phyloP scores from a whole-genome alignment of 176 grass and related monocot species.

The Chloris gayana region DNA sequence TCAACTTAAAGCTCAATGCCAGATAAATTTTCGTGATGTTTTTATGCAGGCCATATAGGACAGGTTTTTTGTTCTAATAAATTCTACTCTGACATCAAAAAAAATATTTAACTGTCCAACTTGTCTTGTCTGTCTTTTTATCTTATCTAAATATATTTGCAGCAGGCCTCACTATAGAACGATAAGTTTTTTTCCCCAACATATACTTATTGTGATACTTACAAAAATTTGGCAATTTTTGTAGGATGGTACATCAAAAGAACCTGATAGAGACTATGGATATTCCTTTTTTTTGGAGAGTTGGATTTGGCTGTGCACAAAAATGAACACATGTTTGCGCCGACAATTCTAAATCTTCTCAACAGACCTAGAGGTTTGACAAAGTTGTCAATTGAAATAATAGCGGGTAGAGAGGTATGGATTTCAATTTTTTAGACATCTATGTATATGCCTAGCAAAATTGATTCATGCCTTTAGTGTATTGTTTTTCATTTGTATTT shows the following conservation, averaged over 20 bases:
- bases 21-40: too few relatives aligned
- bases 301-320: neutral
- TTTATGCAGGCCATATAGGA: too few relatives aligned
- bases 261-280: neutral
- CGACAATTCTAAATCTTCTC: constrained; percentile 1
- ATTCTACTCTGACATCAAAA: neutral
- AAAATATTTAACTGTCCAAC: neutral
- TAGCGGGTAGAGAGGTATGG: neutral
- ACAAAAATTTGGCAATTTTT: neutral
- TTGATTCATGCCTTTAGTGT: too few relatives aligned
- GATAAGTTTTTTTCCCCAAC: too few relatives aligned
- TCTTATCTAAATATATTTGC: too few relatives aligned
- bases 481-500: too few relatives aligned
- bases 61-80: too few relatives aligned
- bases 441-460: too few relatives aligned
- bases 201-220: neutral
- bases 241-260: neutral
- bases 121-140: neutral
- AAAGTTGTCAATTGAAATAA: neutral
- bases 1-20: too few relatives aligned
- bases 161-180: too few relatives aligned
- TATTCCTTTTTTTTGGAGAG: neutral
- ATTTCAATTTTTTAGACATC: too few relatives aligned
- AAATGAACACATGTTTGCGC: neutral
- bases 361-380: neutral